Evolutionary conservation across 78 protist species (phyloP).

Genomic region (Dictyostelium purpureum): DNA sequence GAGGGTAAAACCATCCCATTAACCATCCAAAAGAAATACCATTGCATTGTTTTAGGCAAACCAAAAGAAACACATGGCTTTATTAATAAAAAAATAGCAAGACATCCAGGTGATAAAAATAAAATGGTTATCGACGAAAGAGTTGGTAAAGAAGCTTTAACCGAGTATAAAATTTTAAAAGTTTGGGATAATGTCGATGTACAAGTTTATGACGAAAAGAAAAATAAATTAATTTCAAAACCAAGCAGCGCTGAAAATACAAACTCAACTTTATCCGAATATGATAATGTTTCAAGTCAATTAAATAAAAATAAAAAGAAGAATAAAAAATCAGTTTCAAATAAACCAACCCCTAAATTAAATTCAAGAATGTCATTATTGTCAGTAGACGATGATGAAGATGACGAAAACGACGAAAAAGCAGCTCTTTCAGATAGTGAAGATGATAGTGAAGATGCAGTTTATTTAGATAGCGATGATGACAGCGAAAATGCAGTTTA

Average conservation of each 20-base stretch:
- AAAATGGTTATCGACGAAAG: slow-evolving; percentile 71
- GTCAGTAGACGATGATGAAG: background rate
- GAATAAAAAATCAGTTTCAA: background rate
- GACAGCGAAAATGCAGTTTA: background rate
- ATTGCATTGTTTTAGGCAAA: slow-evolving; percentile 57
- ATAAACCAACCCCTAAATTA: background rate
- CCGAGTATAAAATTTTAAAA: slow-evolving; percentile 63
- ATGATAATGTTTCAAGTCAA: background rate
- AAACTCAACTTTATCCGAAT: background rate
- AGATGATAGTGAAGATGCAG: background rate
- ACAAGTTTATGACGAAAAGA: slow-evolving; percentile 5
- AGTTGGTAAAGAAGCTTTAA: slow-evolving; percentile 60
- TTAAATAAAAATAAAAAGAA: slow-evolving; percentile 9
- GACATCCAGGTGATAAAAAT: slow-evolving; percentile 77
- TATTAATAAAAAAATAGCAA: slow-evolving; percentile 19
- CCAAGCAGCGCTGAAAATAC: background rate
- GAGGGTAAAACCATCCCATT: slow-evolving; percentile 12
- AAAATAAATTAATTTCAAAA: background rate
- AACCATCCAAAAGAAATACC: slow-evolving; percentile 47
- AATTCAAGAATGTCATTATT: background rate
- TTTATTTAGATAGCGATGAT: background rate
- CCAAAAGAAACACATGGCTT: slow-evolving; percentile 29
- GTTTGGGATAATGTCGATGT: slow-evolving; percentile 19
- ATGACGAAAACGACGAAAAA: background rate
- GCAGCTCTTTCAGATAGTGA: background rate